Evolutionary conservation across 2,329 filamentous ascomycete species (phyloP), one percentile per base, ranked within the genome.

Genomic region (Epichloe brachyelytri): DNA sequence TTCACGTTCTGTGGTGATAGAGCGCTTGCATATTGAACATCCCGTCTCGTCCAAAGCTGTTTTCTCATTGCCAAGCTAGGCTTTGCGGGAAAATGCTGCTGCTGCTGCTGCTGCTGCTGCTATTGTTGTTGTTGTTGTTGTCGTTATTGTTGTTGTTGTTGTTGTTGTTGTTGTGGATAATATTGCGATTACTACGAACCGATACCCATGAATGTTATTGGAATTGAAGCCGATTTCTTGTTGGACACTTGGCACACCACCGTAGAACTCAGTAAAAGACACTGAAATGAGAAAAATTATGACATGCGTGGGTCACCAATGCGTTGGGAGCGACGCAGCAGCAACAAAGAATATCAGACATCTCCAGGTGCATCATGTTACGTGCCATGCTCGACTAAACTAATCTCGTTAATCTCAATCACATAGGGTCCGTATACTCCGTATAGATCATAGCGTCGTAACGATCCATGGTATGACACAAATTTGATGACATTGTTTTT

Each of bases 101-200:
- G 12, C 17, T 17, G 10, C 17, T 20, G 5, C 0, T 19, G n/a
- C 3, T 19, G 17, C 0, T 7, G 12, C 2, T 39, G 37, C 19
- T 17, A n/a, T 39, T 39, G 38, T 6, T 39, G 15, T 17, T 8
- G 26, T 1, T 8, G 26, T 2, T 8, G 20, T 4, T 2, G 20
- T 2, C 1, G 5, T 8, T 5, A 6, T 7, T 2, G 22, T 8
- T 3, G 22, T 8, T 1, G 26, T 4, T 3, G 8, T 4, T 3
- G 26, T 4, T 10, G 26, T 10, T 11, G 10, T 10, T 11, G 3
- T 30, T 30, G 30, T 30, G 30, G 8, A 30, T 30, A 30, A 11
- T 10, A 30, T 30, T 30, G 26, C 8, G 7, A 26, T 26, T 8
- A 7, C 6, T 8, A 26, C 7, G 8, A 30, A 26, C 7, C 7